Evolutionary conservation across 495 filamentous ascomycete species (phyloP).

Genomic region (Talaromyces liani): DNA sequence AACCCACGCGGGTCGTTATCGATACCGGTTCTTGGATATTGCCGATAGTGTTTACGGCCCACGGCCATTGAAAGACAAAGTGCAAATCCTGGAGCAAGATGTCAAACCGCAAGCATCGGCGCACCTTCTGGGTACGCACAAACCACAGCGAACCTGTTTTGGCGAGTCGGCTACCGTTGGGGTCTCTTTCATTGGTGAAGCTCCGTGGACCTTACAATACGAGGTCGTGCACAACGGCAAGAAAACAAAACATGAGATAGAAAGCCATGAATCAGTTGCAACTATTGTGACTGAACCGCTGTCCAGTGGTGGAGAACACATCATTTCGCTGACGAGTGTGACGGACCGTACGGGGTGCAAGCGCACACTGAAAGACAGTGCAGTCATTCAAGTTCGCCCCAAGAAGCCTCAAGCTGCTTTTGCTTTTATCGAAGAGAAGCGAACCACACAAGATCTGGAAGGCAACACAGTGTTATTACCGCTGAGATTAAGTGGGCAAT

Average conservation of each 20-base stretch:
- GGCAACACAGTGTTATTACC: conserved; percentile 65
- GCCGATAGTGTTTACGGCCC: conserved; percentile 69
- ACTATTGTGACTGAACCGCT: conserved; percentile 69
- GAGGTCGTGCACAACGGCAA: conserved; percentile 89
- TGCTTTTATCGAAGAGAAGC: conserved; percentile 71
- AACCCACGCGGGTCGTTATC: conserved; percentile 70
- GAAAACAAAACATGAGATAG: conserved; percentile 57
- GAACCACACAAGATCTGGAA: conserved; percentile 66
- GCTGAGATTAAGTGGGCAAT: conserved; percentile 71
- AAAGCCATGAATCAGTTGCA: conserved; percentile 49
- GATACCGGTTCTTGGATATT: conserved; percentile 74
- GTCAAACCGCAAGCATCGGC: conserved; percentile 89
- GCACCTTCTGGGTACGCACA: conserved; percentile 49
- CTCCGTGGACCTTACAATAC: conserved; percentile 85
- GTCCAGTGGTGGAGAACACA: conserved; percentile 78
- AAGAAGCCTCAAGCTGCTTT: conserved; percentile 81
- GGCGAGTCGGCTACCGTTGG: conserved; percentile 69
- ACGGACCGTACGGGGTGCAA: conserved; percentile 84
- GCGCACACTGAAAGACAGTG: conserved; percentile 69
- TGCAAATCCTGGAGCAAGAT: conserved; percentile 66
- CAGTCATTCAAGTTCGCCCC: conserved; percentile 75
- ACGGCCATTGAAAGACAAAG: conserved; percentile 41
- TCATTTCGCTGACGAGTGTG: conserved; percentile 69
- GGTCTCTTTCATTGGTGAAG: conserved; percentile 68
- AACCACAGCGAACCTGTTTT: conserved; percentile 61